These are phyloP conservation scores for Fomitopsis serialis DNA, from an alignment of 768 basidiomycete species.

Conservation along the genomic window DNA sequence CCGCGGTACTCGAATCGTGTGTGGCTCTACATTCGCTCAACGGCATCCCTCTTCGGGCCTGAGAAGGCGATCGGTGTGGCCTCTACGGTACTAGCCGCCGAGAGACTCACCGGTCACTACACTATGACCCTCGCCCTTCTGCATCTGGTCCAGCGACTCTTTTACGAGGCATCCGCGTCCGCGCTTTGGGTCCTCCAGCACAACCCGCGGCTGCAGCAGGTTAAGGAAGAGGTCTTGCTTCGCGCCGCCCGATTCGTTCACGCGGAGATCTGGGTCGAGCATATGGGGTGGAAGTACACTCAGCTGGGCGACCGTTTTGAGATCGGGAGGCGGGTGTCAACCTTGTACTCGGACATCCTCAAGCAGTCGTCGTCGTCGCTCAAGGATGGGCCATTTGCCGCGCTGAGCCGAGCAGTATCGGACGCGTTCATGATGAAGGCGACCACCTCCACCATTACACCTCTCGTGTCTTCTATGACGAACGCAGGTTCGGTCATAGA, in stretches of 20 bases:
- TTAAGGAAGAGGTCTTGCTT: conserved; percentile 82
- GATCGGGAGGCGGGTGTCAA: conserved; percentile 63
- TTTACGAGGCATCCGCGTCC: conserved; percentile 64
- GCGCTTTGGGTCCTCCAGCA: conserved; percentile 42
- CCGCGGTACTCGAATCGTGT: conserved; percentile 77
- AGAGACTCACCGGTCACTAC: conserved; percentile 70
- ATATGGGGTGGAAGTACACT: conserved; percentile 80
- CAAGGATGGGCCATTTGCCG: conserved; percentile 51
- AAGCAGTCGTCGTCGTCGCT: conserved; percentile 52
- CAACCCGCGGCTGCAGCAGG: conserved; percentile 54
- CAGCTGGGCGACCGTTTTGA: conserved; percentile 81
- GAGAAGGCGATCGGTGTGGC: conserved; percentile 51
- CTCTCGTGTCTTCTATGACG: conserved; percentile 67
- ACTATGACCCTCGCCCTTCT: conserved; percentile 79
- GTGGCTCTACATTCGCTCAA: conserved; percentile 84
- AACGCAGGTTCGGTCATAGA: conserved; percentile 53
- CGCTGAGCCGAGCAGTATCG: conserved; percentile 56
- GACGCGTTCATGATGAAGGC: conserved; percentile 73
- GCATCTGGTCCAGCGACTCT: conserved; percentile 68
- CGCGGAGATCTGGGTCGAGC: conserved; percentile 84
- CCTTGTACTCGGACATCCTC: conserved; percentile 64
- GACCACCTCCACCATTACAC: conserved; percentile 75
- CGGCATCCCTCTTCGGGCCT: conserved; percentile 69
- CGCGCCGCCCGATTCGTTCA: conserved; percentile 77
- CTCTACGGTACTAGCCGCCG: conserved; percentile 60